Evolutionary conservation across 345 rosid species (phyloP).

Genomic region (Corchorus capsularis): DNA sequence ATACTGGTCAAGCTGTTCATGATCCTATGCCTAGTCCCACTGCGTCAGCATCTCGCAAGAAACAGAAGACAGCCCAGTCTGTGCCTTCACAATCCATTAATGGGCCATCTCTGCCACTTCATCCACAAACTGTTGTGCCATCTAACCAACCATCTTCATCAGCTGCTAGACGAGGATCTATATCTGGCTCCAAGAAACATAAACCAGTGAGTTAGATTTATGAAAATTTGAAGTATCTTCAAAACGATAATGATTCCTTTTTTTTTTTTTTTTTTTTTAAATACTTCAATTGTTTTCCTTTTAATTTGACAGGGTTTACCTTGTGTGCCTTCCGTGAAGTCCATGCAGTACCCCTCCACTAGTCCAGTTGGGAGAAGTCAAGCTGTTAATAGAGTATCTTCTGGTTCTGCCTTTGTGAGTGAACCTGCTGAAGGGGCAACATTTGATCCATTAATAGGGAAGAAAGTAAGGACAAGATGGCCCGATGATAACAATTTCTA

Average conservation of each 20-base stretch:
- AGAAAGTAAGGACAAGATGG: slow-evolving; percentile 82
- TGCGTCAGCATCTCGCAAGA: slow-evolving; percentile 74
- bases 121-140: slow-evolving; percentile 53
- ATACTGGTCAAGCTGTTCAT: slow-evolving; percentile 55
- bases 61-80: slow-evolving; percentile 59
- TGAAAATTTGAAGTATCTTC: slow-evolving; percentile 1
- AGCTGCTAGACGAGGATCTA: slow-evolving; percentile 59
- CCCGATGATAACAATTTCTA: slow-evolving; percentile 94
- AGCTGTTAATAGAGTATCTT: slow-evolving; percentile 53
- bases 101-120: slow-evolving; percentile 62
- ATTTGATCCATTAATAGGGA: slow-evolving; percentile 58
- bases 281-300: slow-evolving; percentile 1
- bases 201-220: slow-evolving; percentile 57
- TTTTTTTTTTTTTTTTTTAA: background rate
- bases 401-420: slow-evolving; percentile 45
- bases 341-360: slow-evolving; percentile 51
- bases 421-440: slow-evolving; percentile 52
- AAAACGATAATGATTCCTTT: background rate
- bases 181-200: slow-evolving; percentile 62
- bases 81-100: slow-evolving; percentile 64
- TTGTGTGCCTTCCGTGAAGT: slow-evolving; percentile 62
- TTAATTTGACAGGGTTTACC: slow-evolving; percentile 53
- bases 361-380: slow-evolving; percentile 66
- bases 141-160: slow-evolving; percentile 64
- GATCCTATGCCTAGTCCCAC: slow-evolving; percentile 78